phyloP scores from a whole-genome alignment of 192 early-diverging fungal genomes.

The Coemansia sp. region DNA sequence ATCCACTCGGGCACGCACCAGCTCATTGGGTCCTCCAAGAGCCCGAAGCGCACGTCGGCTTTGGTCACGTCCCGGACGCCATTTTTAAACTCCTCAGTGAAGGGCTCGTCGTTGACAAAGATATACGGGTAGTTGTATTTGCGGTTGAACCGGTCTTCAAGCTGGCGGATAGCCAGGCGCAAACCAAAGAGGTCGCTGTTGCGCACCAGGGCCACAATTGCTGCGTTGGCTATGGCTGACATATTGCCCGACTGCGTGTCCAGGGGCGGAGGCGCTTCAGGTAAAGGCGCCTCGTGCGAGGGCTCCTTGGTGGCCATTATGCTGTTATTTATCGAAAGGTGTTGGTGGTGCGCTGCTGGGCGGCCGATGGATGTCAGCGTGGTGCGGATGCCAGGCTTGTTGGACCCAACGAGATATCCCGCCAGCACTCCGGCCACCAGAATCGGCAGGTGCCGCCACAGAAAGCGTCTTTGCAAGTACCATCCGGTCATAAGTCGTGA shows the following conservation, averaged over 20 bases:
- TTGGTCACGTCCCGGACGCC: slow-evolving; percentile 39
- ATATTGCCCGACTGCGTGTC: too few species aligned
- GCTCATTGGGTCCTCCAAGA: slow-evolving; percentile 23
- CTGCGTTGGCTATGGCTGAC: too few species aligned
- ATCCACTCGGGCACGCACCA: slow-evolving; percentile 50
- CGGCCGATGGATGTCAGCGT: neutral
- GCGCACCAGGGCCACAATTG: slow-evolving; percentile 61
- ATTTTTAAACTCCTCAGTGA: slow-evolving; percentile 62
- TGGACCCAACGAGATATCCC: slow-evolving; percentile 22
- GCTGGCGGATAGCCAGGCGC: slow-evolving; percentile 51
- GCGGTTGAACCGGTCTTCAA: slow-evolving; percentile 70
- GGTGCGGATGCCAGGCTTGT: neutral
- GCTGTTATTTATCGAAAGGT: too few species aligned
- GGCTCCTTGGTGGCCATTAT: too few species aligned
- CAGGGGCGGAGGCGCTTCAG: too few species aligned
- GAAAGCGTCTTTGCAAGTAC: slow-evolving; percentile 1
- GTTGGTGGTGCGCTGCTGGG: neutral
- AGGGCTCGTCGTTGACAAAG: slow-evolving; percentile 73
- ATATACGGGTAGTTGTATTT: slow-evolving; percentile 78
- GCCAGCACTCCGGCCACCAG: slow-evolving; percentile 17
- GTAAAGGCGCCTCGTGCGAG: too few species aligned
- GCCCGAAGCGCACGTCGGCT: slow-evolving; percentile 29
- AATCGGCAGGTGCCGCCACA: slow-evolving; percentile 22
- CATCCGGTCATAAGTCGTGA: too few species aligned
- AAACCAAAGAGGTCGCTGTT: slow-evolving; percentile 64